Evolutionary conservation across 805 yeast species (phyloP).

Genomic region (Wickerhamomyces subpelliculosus): DNA sequence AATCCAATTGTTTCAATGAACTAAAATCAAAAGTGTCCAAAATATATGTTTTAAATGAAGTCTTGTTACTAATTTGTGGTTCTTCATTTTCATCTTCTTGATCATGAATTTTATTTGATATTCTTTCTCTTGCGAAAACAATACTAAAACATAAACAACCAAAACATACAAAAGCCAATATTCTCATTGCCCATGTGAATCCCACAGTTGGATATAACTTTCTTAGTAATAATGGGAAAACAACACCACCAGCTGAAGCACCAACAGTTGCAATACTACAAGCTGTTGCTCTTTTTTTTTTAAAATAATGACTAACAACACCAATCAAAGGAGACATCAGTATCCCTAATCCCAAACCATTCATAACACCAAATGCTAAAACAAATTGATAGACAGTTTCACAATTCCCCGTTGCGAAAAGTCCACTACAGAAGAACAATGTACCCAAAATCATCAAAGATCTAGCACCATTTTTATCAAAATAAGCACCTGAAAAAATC

Average conservation of each 20-base stretch:
- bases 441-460: constrained; percentile 36
- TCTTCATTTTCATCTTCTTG: constrained; percentile 11
- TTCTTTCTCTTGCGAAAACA: constrained; percentile 31
- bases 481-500: constrained; percentile 48
- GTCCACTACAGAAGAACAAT: constrained; percentile 36
- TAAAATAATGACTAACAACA: constrained; percentile 59
- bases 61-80: background rate
- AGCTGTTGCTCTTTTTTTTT: constrained; percentile 48
- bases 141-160: constrained; percentile 27
- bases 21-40: constrained; percentile 26
- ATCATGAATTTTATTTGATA: constrained; percentile 1
- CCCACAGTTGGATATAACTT: constrained; percentile 39
- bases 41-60: constrained; percentile 9
- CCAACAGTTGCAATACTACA: constrained; percentile 42
- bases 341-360: constrained; percentile 54
- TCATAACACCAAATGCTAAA: constrained; percentile 43
- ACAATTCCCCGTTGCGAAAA: constrained; percentile 47
- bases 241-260: constrained; percentile 47
- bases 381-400: constrained; percentile 52
- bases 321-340: constrained; percentile 52
- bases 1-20: constrained; percentile 36
- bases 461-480: constrained; percentile 47
- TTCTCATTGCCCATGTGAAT: constrained; percentile 51
- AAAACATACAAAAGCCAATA: constrained; percentile 38
- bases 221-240: constrained; percentile 47